A percentile compares a stretch with the other conserved stretches of the same genome.
phyloP scores from a whole-genome alignment of 2,329 filamentous ascomycete genomes.

The Neocucurbitaria cava region DNA sequence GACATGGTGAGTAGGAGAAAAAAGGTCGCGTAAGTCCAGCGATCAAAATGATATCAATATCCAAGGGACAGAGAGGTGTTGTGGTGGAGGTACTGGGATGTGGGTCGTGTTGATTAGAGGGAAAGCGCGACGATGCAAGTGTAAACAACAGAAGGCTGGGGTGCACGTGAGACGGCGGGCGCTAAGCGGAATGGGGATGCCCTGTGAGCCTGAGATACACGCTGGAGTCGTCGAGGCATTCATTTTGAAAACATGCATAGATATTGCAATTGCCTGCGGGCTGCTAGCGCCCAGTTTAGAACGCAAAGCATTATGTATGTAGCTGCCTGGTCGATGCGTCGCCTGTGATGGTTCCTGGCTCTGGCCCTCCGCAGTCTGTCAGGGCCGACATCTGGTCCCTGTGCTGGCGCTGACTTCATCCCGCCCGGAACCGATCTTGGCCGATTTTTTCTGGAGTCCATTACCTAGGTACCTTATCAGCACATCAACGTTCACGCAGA shows the following conservation, averaged over 20 bases:
- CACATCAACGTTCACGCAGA: slow-evolving; percentile 14
- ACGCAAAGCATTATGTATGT: too few species aligned
- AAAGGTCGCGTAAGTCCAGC: slow-evolving; percentile 58
- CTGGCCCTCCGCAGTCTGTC: neutral
- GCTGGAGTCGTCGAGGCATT: too few species aligned
- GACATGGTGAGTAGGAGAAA: slow-evolving; percentile 61
- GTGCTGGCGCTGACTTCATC: slow-evolving; percentile 7
- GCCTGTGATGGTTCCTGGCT: too few species aligned
- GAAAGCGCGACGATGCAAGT: slow-evolving; percentile 17
- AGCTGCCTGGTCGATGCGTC: too few species aligned
- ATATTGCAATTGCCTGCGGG: too few species aligned
- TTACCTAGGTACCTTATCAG: too few species aligned
- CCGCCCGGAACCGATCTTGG: slow-evolving; percentile 39
- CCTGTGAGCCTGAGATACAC: too few species aligned
- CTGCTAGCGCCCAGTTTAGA: too few species aligned
- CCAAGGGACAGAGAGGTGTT: slow-evolving; percentile 21
- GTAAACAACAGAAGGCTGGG: slow-evolving; percentile 38
- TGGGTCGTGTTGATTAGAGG: slow-evolving; percentile 30
- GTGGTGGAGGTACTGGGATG: slow-evolving; percentile 19
- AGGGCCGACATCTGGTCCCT: neutral
- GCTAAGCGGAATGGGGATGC: slow-evolving; percentile 15
- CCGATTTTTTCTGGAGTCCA: slow-evolving; percentile 35
- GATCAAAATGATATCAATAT: slow-evolving; percentile 45
- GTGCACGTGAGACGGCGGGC: slow-evolving; percentile 23
- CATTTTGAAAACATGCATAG: neutral